Evolutionary conservation across 768 basidiomycete genomes (phyloP).

Genomic region (Boletus rex-veris): DNA sequence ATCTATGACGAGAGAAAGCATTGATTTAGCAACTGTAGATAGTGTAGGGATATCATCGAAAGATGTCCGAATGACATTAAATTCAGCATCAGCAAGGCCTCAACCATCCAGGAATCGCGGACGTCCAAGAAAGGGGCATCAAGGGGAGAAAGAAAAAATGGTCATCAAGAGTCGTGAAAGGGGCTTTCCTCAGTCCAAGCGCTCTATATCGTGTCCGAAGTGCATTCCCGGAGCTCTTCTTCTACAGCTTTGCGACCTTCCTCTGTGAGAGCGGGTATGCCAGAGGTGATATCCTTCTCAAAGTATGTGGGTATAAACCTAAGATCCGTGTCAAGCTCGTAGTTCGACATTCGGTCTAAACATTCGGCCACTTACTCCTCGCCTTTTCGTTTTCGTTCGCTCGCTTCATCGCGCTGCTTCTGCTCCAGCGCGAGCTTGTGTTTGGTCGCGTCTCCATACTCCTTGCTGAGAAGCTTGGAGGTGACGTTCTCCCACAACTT

Average conservation of each 20-base stretch:
- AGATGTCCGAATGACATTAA: conserved; percentile 15
- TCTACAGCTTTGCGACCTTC: conserved; percentile 71
- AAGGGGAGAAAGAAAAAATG: not conserved
- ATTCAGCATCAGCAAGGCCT: conserved; percentile 3
- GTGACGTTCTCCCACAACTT: conserved; percentile 88
- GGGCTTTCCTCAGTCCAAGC: not conserved
- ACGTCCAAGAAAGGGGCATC: conserved; percentile 11
- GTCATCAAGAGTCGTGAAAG: conserved; percentile 12
- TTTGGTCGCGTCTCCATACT: conserved; percentile 87
- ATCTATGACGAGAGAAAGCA: not conserved
- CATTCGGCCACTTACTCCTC: conserved; percentile 55
- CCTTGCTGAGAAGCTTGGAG: conserved; percentile 68
- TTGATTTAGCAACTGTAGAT: conserved; percentile 16
- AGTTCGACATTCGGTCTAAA: not conserved
- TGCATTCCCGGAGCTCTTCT: conserved; percentile 51
- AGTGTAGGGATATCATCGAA: conserved; percentile 29
- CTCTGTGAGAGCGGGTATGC: conserved; percentile 63
- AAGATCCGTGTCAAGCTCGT: not conserved
- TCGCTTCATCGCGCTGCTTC: conserved; percentile 84
- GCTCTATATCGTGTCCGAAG: conserved; percentile 14
- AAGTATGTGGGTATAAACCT: conserved; percentile 80
- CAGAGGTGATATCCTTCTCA: conserved; percentile 61
- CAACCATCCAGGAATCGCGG: conserved; percentile 3
- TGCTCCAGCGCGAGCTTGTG: conserved; percentile 93
- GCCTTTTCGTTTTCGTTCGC: conserved; percentile 80